Evolutionary conservation across 768 basidiomycete species (phyloP).

Genomic region (Naganishia kalamii): DNA sequence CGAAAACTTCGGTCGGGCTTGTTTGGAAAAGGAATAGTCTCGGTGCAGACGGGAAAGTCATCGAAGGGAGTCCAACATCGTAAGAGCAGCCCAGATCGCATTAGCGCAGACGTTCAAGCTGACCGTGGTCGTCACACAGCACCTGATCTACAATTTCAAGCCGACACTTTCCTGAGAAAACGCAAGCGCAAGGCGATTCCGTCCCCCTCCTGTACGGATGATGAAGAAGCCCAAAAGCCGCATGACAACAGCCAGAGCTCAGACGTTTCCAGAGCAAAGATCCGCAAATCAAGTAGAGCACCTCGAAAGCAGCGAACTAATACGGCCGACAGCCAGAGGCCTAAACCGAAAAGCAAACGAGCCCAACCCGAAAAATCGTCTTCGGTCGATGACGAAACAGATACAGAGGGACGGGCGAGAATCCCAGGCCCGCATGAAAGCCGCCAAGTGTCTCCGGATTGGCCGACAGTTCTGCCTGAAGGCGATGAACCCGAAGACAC

Average conservation of each 20-base stretch:
- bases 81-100: not conserved
- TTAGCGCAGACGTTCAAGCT: not conserved
- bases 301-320: not conserved
- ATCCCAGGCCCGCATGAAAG: not conserved
- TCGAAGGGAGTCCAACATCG: not conserved
- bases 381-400: not conserved
- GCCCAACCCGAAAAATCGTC: not conserved
- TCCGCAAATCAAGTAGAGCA: not conserved
- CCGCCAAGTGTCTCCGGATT: not conserved
- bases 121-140: not conserved
- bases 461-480: not conserved
- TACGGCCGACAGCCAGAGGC: not conserved
- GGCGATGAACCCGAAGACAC: not conserved
- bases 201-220: not conserved
- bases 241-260: not conserved
- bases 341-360: not conserved
- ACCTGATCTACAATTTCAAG: constrained; percentile 6
- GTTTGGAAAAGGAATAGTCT: constrained; percentile 6
- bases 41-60: not conserved
- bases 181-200: not conserved
- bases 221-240: not conserved
- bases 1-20: not conserved
- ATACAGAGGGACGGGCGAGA: not conserved
- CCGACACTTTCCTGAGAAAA: constrained; percentile 5
- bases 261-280: too few species aligned